Conservation (phyloP, 2,329 filamentous ascomycete species). For the Trichothecium sympodiale region DNA sequence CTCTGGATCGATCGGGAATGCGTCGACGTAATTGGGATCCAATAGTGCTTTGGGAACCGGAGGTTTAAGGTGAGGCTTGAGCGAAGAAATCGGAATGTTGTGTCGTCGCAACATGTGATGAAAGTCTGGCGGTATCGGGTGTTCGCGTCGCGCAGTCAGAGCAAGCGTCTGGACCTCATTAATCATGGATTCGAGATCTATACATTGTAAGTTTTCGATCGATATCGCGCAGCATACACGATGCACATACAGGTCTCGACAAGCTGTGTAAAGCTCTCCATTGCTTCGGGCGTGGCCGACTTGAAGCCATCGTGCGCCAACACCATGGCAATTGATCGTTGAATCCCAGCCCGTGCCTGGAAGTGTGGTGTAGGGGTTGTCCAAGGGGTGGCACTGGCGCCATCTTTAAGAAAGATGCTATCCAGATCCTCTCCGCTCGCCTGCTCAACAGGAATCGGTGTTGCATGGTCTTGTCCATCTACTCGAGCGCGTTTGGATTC, state of each 20-base stretch:
- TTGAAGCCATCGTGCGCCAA: slow-evolving; percentile 49
- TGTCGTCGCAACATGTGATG: slow-evolving; percentile 39
- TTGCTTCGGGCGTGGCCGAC: slow-evolving; percentile 39
- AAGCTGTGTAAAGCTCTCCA: slow-evolving; percentile 45
- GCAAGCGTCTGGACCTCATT: slow-evolving; percentile 35
- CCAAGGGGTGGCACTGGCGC: slow-evolving; percentile 9
- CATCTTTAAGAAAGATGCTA: slow-evolving; percentile 6
- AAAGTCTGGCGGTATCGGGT: slow-evolving; percentile 46
- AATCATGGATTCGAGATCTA: slow-evolving; percentile 40
- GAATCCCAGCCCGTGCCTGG: slow-evolving; percentile 27
- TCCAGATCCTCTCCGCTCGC: too few relatives aligned
- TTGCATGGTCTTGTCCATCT: slow-evolving; percentile 1
- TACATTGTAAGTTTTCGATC: slow-evolving; percentile 4
- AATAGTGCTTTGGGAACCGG: slow-evolving; percentile 32
- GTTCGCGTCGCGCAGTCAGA: slow-evolving; percentile 36
- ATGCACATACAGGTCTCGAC: slow-evolving; percentile 44
- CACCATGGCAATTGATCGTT: slow-evolving; percentile 43
- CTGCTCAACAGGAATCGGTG: background rate
- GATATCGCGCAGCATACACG: background rate
- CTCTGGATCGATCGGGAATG: slow-evolving; percentile 24
- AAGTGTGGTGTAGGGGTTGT: slow-evolving; percentile 18
- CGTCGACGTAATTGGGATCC: slow-evolving; percentile 25
- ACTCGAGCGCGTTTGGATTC: slow-evolving; percentile 19
- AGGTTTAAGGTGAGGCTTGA: slow-evolving; percentile 46
- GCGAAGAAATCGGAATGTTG: slow-evolving; percentile 36